A percentile compares a stretch with the other conserved stretches of the same genome.
These are phyloP conservation scores for Dendryphion nanum DNA, from an alignment of 2,329 filamentous ascomycete species.

Conservation along the genomic window DNA sequence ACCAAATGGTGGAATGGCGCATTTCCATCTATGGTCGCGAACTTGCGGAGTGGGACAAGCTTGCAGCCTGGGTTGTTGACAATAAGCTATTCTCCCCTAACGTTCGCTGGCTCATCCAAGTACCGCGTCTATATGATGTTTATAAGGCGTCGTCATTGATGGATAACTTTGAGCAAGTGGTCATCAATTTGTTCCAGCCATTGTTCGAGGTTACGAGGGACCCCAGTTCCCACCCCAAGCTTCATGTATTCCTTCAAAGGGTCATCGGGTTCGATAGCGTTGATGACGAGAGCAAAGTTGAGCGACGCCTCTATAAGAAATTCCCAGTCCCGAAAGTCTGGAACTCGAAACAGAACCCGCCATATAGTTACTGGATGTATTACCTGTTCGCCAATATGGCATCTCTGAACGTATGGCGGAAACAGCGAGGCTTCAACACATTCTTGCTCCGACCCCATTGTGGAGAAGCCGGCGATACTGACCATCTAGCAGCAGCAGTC, in stretches of 20 bases:
- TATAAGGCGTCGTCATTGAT: constrained; percentile 89
- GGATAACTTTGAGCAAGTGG: constrained; percentile 84
- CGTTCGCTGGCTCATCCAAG: constrained; percentile 93
- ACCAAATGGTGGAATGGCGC: constrained; percentile 99
- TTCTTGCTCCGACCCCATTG: constrained; percentile 92
- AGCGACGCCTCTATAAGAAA: constrained; percentile 91
- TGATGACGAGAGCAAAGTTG: constrained; percentile 96
- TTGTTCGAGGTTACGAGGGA: constrained; percentile 92
- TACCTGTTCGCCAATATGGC: constrained; percentile 93
- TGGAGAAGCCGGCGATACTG: constrained; percentile 93
- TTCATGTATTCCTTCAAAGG: constrained; percentile 90
- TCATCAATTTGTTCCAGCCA: constrained; percentile 89
- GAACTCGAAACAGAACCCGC: constrained; percentile 91
- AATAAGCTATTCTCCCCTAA: constrained; percentile 98
- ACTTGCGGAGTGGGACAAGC: constrained; percentile 94
- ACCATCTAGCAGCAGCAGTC: constrained; percentile 88
- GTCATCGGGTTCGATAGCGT: constrained; percentile 98
- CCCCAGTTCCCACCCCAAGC: constrained; percentile 81
- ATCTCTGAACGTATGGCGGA: constrained; percentile 88
- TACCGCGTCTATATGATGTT: constrained; percentile 91
- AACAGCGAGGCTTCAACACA: constrained; percentile 90
- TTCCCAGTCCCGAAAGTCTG: constrained; percentile 88
- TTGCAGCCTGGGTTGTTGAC: constrained; percentile 95
- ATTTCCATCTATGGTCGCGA: constrained; percentile 95
- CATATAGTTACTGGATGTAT: constrained; percentile 99